phyloP scores from a whole-genome alignment of 495 filamentous ascomycete species.

The Neurospora sp. region DNA sequence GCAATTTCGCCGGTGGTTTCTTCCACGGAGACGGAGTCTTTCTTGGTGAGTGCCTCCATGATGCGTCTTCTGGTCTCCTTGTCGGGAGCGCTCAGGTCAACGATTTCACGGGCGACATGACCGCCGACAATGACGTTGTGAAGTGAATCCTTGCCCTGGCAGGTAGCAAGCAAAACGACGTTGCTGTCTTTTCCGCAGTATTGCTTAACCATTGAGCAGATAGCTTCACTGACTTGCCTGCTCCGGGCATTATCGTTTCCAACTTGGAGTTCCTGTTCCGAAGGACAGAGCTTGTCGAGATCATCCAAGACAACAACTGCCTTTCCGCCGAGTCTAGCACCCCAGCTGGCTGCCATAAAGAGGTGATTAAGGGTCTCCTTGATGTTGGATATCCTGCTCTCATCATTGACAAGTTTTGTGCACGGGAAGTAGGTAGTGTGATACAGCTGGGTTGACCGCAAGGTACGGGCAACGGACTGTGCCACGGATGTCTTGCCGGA shows the following conservation, averaged over 20 bases:
- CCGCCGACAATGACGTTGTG: constrained; percentile 72
- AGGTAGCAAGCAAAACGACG: constrained; percentile 82
- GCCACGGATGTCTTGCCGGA: constrained; percentile 77
- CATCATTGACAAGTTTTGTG: constrained; percentile 74
- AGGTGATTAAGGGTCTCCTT: constrained; percentile 77
- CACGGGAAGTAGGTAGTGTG: constrained; percentile 77
- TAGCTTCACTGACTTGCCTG: constrained; percentile 79
- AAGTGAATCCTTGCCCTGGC: constrained; percentile 80
- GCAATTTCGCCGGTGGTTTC: constrained; percentile 17
- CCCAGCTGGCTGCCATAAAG: constrained; percentile 86
- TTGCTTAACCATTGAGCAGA: constrained; percentile 73
- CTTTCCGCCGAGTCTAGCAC: constrained; percentile 70
- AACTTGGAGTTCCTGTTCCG: constrained; percentile 85
- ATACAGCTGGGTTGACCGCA: constrained; percentile 58
- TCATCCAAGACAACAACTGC: constrained; percentile 84
- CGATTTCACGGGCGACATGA: constrained; percentile 71
- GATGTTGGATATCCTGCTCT: constrained; percentile 75
- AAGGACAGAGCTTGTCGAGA: constrained; percentile 81
- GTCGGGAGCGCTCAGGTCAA: constrained; percentile 78
- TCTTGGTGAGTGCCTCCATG: constrained; percentile 57
- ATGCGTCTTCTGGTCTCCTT: constrained; percentile 82
- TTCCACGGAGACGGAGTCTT: constrained; percentile 33
- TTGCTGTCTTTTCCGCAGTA: constrained; percentile 64
- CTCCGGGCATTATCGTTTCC: constrained; percentile 86
- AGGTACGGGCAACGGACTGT: constrained; percentile 48